A percentile compares a stretch with the other conserved stretches of the same genome.
These are phyloP conservation scores for Lathyrus oleraceus DNA, from an alignment of 306 rosid genomes.

Conservation along the genomic window DNA sequence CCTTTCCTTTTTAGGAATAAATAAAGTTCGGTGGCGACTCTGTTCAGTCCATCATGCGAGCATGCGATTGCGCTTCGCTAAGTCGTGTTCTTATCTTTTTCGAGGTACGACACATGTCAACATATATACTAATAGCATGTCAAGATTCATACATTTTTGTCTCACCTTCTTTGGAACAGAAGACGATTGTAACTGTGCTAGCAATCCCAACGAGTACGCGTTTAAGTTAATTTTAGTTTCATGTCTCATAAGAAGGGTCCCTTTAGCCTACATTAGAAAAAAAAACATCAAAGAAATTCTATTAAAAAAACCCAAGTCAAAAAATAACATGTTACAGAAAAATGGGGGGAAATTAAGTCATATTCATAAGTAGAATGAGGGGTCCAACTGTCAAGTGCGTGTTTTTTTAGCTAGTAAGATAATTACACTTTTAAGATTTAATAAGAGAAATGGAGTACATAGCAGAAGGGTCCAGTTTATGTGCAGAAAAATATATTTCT, in stretches of 20 bases:
- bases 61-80: too few relatives aligned
- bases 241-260: slow-evolving; percentile 93
- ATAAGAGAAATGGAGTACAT: slow-evolving; percentile 5
- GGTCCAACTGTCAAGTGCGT: background rate
- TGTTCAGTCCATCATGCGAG: too few relatives aligned
- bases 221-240: slow-evolving; percentile 97
- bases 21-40: too few relatives aligned
- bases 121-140: slow-evolving; percentile 20
- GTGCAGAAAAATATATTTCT: background rate
- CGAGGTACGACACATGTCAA: too few relatives aligned
- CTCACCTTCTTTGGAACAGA: slow-evolving; percentile 96
- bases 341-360: background rate
- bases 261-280: slow-evolving; percentile 64
- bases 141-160: slow-evolving; percentile 27
- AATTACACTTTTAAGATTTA: background rate
- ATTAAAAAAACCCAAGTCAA: slow-evolving; percentile 9
- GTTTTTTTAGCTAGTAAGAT: slow-evolving; percentile 26
- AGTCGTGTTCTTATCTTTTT: too few relatives aligned
- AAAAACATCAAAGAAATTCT: slow-evolving; percentile 26
- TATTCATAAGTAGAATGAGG: slow-evolving; percentile 20
- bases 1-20: too few relatives aligned
- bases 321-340: background rate
- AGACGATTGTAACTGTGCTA: slow-evolving; percentile 93
- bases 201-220: slow-evolving; percentile 93
- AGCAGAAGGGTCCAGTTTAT: slow-evolving; percentile 9